Base-by-base conservation (phyloP, 163 green algal genomes). In the Prototheca cutis region DNA sequence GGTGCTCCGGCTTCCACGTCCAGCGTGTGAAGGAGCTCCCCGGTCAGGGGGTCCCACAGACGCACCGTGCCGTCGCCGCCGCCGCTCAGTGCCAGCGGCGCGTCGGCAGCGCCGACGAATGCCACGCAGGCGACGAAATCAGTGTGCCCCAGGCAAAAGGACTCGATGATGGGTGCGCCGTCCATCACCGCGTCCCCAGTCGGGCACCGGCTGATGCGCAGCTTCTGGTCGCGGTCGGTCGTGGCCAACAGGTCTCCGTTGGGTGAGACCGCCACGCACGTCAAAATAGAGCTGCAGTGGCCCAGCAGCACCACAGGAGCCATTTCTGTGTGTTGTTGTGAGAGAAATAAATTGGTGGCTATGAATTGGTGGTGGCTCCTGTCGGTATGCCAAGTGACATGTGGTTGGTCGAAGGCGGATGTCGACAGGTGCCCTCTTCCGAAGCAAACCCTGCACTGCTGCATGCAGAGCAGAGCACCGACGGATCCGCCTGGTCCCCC, bases 101-200 rank as follows among this genome's bases (percentile, higher is more conserved):
- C 6, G 18, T 2, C 40, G n/a, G 10, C 23, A 19, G 28, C 5
- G 17, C 30, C 7, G 39, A 76, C 40, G 53, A 79, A 80, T 28
- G 76, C 62, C 17, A 40, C 48, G 45, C 59, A 72, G 0, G 70
- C 75, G 3, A 86, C 79, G 61, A 83, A 87, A 15, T 71, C 65
- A 15, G 63, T 73, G 78, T 90, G 82, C 18, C 82, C 82, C 24
- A 90, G 55, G 74, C 82, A 87, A 62, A 78, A 87, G 59, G 27
- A 68, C 68, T 87, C 74, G 57, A 90, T 86, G 55, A 86, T 72
- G 52, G 81, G 77, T 0, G 74, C 68, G 8, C 76, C 74, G 56
- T 75, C 66, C 15, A 73, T 28, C 1, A 68, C 27, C 49, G 21
- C 49, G 49, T 6, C 78, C 4, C 76, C 40, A 4, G 25, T 7